These are phyloP conservation scores for Oryza brachyantha DNA, from an alignment of 176 grass and related monocot species.

Conservation along the genomic window DNA sequence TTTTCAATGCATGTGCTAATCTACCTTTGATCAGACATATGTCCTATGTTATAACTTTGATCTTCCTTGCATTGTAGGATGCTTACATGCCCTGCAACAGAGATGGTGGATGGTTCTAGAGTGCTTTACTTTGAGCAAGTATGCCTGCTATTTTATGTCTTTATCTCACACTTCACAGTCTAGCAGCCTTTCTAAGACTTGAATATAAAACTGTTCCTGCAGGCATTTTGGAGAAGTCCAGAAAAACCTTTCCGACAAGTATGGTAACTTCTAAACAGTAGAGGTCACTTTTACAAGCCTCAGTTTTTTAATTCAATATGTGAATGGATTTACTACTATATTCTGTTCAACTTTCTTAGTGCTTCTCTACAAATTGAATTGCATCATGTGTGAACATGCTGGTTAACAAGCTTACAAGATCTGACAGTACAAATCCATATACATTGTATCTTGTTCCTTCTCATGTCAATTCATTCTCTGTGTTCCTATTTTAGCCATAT, in stretches of 20 bases:
- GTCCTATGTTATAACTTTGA: neutral
- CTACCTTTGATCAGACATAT: conserved; percentile 1
- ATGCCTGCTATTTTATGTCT: neutral
- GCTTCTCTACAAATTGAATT: neutral
- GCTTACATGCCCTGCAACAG: conserved; percentile 83
- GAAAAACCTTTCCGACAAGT: conserved; percentile 99
- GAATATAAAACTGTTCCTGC: conserved; percentile 21
- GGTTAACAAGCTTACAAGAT: conserved; percentile 8
- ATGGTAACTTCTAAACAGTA: conserved; percentile 49
- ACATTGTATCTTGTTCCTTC: neutral
- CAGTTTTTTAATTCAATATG: conserved; percentile 6
- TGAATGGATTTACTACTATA: neutral
- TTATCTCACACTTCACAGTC: neutral
- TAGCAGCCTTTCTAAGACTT: conserved; percentile 5
- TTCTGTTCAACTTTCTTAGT: conserved; percentile 1
- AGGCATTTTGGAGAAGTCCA: conserved; percentile 99
- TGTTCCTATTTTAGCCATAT: neutral
- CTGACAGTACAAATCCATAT: neutral
- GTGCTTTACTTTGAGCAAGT: conserved; percentile 99
- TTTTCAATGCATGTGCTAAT: neutral
- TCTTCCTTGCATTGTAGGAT: conserved; percentile 54
- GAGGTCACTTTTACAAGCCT: conserved; percentile 3
- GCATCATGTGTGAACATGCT: neutral
- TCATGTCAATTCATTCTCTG: neutral
- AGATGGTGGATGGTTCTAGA: conserved; percentile 94